phyloP scores from a whole-genome alignment of 306 rosid genomes.

The Cucumis cinereus region DNA sequence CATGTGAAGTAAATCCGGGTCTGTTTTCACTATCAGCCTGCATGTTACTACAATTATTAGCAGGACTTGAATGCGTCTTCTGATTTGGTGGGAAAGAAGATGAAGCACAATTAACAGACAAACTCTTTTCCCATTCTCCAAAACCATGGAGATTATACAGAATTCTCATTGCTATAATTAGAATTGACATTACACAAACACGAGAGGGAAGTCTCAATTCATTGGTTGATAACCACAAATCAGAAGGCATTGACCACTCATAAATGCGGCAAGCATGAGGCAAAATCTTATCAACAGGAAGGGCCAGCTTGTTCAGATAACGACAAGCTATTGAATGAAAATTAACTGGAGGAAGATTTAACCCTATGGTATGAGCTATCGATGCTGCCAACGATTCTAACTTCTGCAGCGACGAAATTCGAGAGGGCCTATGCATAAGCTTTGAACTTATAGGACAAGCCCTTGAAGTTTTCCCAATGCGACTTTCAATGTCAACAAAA shows the following conservation, averaged over 20 bases:
- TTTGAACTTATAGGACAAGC: conserved; percentile 73
- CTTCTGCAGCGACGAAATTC: conserved; percentile 44
- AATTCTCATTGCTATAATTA: conserved; percentile 67
- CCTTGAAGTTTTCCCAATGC: conserved; percentile 40
- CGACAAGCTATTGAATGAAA: conserved; percentile 58
- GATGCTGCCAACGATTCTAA: conserved; percentile 60
- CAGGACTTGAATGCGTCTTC: conserved; percentile 3
- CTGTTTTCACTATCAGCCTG: conserved; percentile 15
- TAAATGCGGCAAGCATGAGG: conserved; percentile 48
- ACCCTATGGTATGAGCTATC: conserved; percentile 54
- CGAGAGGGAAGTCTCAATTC: conserved; percentile 69
- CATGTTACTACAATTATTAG: background rate
- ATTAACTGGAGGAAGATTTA: conserved; percentile 77
- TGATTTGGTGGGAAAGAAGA: conserved; percentile 9
- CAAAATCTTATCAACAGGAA: conserved; percentile 54
- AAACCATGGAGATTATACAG: conserved; percentile 62
- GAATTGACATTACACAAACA: conserved; percentile 66
- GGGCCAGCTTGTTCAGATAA: conserved; percentile 41
- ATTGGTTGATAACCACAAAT: conserved; percentile 55
- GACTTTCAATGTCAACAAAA: conserved; percentile 55
- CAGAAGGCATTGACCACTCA: conserved; percentile 81
- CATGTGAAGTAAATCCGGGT: conserved; percentile 13
- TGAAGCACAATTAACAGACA: conserved; percentile 23
- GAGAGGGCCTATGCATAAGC: conserved; percentile 57
- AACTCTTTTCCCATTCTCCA: conserved; percentile 82